A percentile compares a stretch with the other conserved stretches of the same genome.
phyloP scores from a whole-genome alignment of 1,284 basidiomycete species.

The Fomes fomentarius region DNA sequence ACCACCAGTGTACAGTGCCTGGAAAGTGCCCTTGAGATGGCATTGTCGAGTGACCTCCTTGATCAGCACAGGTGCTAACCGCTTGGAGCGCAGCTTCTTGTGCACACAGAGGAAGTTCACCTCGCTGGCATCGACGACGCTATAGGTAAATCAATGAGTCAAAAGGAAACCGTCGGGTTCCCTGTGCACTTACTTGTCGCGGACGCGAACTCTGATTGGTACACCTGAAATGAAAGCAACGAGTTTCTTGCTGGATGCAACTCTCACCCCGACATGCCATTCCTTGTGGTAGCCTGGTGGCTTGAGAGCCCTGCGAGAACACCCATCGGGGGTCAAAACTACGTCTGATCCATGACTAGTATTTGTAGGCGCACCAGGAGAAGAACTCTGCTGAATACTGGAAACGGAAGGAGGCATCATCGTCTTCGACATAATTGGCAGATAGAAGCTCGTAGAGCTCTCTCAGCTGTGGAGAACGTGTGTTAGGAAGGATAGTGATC shows the following conservation, averaged over 20 bases:
- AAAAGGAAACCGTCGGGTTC: neutral
- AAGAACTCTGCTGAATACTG: constrained; percentile 96
- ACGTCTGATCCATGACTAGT: neutral
- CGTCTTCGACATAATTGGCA: constrained; percentile 96
- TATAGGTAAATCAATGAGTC: constrained; percentile 34
- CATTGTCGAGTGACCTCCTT: constrained; percentile 97
- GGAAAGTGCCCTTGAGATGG: constrained; percentile 90
- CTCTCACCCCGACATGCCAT: constrained; percentile 97
- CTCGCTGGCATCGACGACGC: constrained; percentile 77
- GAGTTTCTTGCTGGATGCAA: constrained; percentile 87
- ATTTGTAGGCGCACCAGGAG: constrained; percentile 76
- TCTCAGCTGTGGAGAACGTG: constrained; percentile 60
- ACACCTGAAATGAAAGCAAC: constrained; percentile 99
- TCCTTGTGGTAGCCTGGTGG: constrained; percentile 93
- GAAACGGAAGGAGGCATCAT: constrained; percentile 95
- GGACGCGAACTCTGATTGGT: constrained; percentile 81
- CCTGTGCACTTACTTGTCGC: constrained; percentile 59
- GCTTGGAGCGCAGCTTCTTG: constrained; percentile 96
- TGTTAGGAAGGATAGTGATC: constrained; percentile 4
- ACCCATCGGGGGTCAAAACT: neutral
- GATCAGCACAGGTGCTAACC: constrained; percentile 95
- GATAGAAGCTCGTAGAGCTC: constrained; percentile 95
- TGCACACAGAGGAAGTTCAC: constrained; percentile 99
- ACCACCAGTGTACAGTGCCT: constrained; percentile 97
- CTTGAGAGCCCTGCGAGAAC: constrained; percentile 83